Evolutionary conservation across 495 filamentous ascomycete genomes (phyloP).

Genomic region (Talaromyces borbonicus): DNA sequence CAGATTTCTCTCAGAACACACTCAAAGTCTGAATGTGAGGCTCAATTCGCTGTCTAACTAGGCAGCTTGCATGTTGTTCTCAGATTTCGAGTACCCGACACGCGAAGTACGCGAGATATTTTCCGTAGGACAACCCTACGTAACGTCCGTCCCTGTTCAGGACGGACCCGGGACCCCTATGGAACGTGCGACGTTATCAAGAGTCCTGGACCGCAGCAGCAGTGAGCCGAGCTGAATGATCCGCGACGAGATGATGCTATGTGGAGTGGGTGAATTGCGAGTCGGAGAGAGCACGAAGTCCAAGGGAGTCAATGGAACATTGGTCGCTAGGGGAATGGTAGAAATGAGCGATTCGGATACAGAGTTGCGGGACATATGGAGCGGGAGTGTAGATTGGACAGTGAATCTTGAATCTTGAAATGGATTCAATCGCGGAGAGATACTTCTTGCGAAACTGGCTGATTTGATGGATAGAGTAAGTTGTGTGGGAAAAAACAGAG

Average conservation of each 20-base stretch:
- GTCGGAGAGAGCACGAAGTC: conserved; percentile 17
- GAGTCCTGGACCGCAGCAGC: conserved; percentile 15
- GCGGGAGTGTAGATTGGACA: too few species aligned
- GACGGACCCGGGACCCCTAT: conserved; percentile 48
- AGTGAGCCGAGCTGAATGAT: conserved; percentile 9
- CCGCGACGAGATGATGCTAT: background rate
- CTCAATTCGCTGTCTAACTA: too few species aligned
- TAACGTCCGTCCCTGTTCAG: conserved; percentile 53
- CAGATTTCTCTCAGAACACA: too few species aligned
- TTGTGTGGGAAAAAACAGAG: background rate
- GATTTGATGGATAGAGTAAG: background rate
- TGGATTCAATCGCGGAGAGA: too few species aligned
- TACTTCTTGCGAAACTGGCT: too few species aligned
- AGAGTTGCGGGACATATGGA: conserved; percentile 32
- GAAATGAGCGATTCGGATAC: conserved; percentile 21
- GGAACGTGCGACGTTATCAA: conserved; percentile 34
- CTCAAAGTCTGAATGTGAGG: too few species aligned
- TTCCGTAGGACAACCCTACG: conserved; percentile 10
- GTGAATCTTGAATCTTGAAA: too few species aligned
- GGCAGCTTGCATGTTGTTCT: conserved; percentile 1
- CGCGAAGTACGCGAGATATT: background rate
- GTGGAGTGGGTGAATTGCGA: conserved; percentile 9
- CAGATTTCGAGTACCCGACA: background rate
- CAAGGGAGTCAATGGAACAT: conserved; percentile 16
- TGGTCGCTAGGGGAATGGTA: conserved; percentile 17